phyloP scores from a whole-genome alignment of 2,329 filamentous ascomycete species.

The Pseudocercospora cruenta region DNA sequence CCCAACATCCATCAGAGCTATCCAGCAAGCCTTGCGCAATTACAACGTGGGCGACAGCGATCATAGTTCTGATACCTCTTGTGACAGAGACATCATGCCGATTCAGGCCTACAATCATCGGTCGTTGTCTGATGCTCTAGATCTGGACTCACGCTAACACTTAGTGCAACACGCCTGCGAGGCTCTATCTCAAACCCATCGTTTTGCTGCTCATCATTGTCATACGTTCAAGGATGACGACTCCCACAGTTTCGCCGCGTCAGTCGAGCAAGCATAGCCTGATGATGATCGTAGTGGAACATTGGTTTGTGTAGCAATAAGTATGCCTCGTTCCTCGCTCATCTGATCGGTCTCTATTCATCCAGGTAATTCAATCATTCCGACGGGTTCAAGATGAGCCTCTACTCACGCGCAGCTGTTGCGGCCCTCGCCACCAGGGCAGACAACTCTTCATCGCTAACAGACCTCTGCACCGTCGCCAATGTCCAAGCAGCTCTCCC shows the following conservation, averaged over 20 bases:
- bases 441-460: constrained; percentile 18
- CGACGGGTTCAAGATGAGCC: background rate
- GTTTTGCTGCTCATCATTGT: background rate
- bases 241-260: background rate
- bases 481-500: constrained; percentile 24
- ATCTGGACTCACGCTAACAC: too few relatives aligned
- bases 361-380: background rate
- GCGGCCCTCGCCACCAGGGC: background rate
- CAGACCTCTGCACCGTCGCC: constrained; percentile 26
- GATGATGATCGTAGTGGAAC: too few relatives aligned
- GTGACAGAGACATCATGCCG: too few relatives aligned
- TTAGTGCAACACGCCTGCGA: too few relatives aligned
- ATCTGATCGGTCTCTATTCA: background rate
- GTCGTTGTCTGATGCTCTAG: too few relatives aligned
- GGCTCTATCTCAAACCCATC: background rate
- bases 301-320: too few relatives aligned
- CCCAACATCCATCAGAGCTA: background rate
- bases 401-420: background rate
- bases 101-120: too few relatives aligned
- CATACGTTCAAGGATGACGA: background rate
- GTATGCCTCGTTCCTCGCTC: background rate
- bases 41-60: too few relatives aligned
- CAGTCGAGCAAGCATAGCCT: background rate
- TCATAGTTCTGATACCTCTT: too few relatives aligned
- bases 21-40: too few relatives aligned